phyloP scores from a whole-genome alignment of 2,329 filamentous ascomycete species.

The Dothideomycetidae sp. region DNA sequence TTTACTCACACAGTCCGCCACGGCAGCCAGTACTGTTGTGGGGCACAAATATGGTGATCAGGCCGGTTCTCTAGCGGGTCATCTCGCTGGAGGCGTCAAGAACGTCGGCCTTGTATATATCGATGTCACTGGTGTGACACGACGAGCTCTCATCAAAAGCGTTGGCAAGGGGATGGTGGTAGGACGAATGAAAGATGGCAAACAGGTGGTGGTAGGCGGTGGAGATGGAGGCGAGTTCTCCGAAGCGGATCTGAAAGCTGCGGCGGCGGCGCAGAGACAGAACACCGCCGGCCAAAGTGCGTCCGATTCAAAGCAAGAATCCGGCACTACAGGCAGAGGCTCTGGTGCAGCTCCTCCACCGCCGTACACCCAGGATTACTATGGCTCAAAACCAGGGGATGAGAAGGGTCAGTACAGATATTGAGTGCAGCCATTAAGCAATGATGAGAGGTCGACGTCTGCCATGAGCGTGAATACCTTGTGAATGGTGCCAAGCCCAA shows the following conservation, averaged over 20 bases:
- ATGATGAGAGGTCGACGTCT: no score
- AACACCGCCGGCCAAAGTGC: slow-evolving; percentile 2
- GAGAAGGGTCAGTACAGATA: slow-evolving; percentile 8
- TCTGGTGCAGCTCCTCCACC: slow-evolving; percentile 2
- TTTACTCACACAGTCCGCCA: slow-evolving; percentile 57
- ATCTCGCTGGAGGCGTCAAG: slow-evolving; percentile 75
- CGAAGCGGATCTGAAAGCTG: slow-evolving; percentile 24
- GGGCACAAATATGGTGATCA: slow-evolving; percentile 80
- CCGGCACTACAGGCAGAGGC: slow-evolving; percentile 1
- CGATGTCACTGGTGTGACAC: slow-evolving; percentile 82
- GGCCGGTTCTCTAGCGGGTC: slow-evolving; percentile 61
- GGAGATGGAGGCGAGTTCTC: slow-evolving; percentile 39
- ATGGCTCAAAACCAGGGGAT: slow-evolving; percentile 3
- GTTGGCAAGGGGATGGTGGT: slow-evolving; percentile 96
- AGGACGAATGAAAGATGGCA: slow-evolving; percentile 59
- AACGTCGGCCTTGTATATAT: slow-evolving; percentile 97
- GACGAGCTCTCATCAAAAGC: slow-evolving; percentile 79
- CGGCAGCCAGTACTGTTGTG: slow-evolving; percentile 73
- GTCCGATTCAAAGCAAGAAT: not conserved
- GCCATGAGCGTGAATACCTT: no score
- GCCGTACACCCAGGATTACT: slow-evolving; percentile 5
- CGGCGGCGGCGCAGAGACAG: slow-evolving; percentile 11
- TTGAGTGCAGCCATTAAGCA: not conserved
- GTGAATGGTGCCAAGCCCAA: no score
- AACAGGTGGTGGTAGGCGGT: slow-evolving; percentile 59